Percentiles rank a stretch among this genome's conserved stretches.
phyloP scores from a whole-genome alignment of 805 yeast genomes.

The Candida coquimbonensis region DNA sequence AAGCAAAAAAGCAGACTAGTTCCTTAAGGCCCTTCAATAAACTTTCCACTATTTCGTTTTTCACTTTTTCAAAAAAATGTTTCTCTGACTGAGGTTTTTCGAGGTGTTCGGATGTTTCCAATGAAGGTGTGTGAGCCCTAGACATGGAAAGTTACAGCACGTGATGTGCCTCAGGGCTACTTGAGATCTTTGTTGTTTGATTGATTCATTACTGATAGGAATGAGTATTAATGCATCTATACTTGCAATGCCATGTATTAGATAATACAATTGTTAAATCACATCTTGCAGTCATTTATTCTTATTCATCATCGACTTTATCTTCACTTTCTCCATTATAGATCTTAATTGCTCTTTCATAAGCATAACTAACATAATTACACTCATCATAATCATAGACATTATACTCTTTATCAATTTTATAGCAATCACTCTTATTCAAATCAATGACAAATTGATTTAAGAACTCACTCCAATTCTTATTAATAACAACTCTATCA shows the following conservation, averaged over 20 bases:
- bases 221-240: no score
- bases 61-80: not conserved
- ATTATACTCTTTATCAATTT: constrained; percentile 6
- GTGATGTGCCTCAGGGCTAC: not conserved
- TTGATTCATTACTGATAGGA: no score
- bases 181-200: no score
- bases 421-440: constrained; percentile 1
- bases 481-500: constrained; percentile 5
- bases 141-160: no score
- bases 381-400: constrained; percentile 5
- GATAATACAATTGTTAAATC: no score
- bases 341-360: not conserved
- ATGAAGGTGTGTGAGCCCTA: no score
- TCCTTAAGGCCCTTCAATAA: constrained; percentile 14
- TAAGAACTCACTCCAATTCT: constrained; percentile 7
- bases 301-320: no score
- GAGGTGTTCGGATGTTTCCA: not conserved
- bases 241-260: no score
- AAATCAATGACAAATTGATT: not conserved
- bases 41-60: not conserved
- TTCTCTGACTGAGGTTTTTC: not conserved
- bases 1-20: constrained; percentile 27
- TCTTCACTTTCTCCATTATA: no score
- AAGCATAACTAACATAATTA: constrained; percentile 7
- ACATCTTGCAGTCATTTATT: no score